phyloP scores from a whole-genome alignment of 1,139 yeast species.

The Komagataea norvegica region DNA sequence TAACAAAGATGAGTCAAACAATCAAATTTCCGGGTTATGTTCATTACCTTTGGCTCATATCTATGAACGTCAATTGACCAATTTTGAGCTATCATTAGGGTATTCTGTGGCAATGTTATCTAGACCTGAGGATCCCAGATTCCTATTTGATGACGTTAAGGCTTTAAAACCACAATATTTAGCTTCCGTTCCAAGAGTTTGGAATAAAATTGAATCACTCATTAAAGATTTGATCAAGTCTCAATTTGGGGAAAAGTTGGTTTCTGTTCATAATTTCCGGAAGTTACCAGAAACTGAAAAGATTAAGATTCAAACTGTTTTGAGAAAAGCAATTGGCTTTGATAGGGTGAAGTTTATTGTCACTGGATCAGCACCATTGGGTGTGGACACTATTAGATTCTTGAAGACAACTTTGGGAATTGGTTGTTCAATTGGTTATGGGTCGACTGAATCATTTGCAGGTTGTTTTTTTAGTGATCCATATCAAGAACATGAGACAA shows the following conservation, averaged over 20 bases:
- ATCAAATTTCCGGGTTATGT: constrained; percentile 21
- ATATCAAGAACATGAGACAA: constrained; percentile 42
- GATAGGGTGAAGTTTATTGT: constrained; percentile 38
- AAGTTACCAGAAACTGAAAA: constrained; percentile 14
- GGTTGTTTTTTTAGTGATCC: constrained; percentile 42
- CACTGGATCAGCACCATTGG: constrained; percentile 63
- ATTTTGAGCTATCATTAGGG: constrained; percentile 20
- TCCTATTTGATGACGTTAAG: constrained; percentile 49
- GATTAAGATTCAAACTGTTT: constrained; percentile 29
- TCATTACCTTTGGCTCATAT: constrained; percentile 49
- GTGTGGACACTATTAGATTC: constrained; percentile 46
- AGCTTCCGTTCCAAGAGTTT: constrained; percentile 58
- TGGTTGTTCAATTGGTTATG: constrained; percentile 53
- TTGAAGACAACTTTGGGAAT: constrained; percentile 47
- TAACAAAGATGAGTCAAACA: constrained; percentile 18
- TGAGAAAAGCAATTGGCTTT: constrained; percentile 47
- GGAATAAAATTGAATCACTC: constrained; percentile 49
- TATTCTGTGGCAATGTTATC: constrained; percentile 39
- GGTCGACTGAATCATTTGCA: constrained; percentile 61
- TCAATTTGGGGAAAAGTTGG: constrained; percentile 21
- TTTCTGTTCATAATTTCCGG: neutral
- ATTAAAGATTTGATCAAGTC: constrained; percentile 27
- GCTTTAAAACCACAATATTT: constrained; percentile 45
- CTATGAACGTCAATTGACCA: constrained; percentile 32
- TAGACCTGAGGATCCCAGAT: constrained; percentile 22